Evolutionary conservation across 2,329 filamentous ascomycete species (phyloP).

Genomic region (Truncatella angustata): DNA sequence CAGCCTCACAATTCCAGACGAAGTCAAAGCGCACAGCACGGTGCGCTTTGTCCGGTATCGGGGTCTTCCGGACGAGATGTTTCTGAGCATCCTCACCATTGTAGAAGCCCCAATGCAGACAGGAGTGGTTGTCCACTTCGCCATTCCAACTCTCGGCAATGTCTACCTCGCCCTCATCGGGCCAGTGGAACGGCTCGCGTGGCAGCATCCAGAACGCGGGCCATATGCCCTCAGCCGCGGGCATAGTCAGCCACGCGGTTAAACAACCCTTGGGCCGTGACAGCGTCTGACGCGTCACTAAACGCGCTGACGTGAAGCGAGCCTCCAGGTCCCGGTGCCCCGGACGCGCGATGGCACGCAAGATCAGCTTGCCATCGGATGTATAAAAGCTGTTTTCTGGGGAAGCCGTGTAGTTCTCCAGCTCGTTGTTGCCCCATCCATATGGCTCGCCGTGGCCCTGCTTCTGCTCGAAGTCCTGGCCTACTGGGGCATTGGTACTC

Average conservation of each 20-base stretch:
- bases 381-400: conserved; percentile 54
- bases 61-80: conserved; percentile 53
- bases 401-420: conserved; percentile 53
- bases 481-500: conserved; percentile 43
- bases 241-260: conserved; percentile 48
- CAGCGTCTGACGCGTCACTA: conserved; percentile 52
- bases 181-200: conserved; percentile 56
- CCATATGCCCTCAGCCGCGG: conserved; percentile 57
- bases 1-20: conserved; percentile 50
- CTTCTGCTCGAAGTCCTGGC: conserved; percentile 52
- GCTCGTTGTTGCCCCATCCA: conserved; percentile 62
- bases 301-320: conserved; percentile 53
- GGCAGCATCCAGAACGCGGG: conserved; percentile 62
- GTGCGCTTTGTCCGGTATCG: conserved; percentile 44
- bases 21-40: conserved; percentile 53
- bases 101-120: conserved; percentile 58
- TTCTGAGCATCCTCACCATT: conserved; percentile 53
- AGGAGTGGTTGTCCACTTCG: conserved; percentile 52
- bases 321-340: conserved; percentile 32
- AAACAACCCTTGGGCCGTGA: conserved; percentile 50
- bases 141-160: conserved; percentile 63
- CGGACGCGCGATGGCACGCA: conserved; percentile 46
- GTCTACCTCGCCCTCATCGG: conserved; percentile 58
- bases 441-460: conserved; percentile 50
- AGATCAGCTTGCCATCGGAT: conserved; percentile 47